Percentiles rank a stretch among this genome's conserved stretches.
These are phyloP conservation scores for Thraustochytrium sp. DNA, from an alignment of 352 stramenopile species.

Conservation along the genomic window DNA sequence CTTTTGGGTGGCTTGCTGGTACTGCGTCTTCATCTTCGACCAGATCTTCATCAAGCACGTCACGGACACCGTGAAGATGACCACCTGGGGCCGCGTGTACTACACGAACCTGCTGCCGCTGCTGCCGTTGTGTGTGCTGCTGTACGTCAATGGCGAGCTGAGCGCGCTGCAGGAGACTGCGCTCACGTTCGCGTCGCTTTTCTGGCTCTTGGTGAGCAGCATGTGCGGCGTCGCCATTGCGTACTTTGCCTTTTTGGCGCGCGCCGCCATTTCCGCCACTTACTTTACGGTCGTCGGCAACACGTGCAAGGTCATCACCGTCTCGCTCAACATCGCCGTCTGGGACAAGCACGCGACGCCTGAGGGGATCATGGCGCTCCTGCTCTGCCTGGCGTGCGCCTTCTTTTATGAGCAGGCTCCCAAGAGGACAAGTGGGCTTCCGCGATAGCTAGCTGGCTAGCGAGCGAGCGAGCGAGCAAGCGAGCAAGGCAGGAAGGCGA, in stretches of 20 bases:
- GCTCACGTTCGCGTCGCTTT: slow-evolving; percentile 23
- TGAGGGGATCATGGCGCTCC: slow-evolving; percentile 59
- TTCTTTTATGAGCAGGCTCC: slow-evolving; percentile 66
- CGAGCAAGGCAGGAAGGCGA: too few relatives aligned
- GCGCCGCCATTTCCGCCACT: slow-evolving; percentile 62
- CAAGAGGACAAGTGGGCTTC: slow-evolving; percentile 47
- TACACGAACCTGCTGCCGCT: slow-evolving; percentile 57
- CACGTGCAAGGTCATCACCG: slow-evolving; percentile 73
- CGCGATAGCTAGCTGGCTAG: background rate
- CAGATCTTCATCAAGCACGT: slow-evolving; percentile 65
- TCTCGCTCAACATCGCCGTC: slow-evolving; percentile 67
- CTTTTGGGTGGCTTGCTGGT: slow-evolving; percentile 64
- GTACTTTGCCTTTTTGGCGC: slow-evolving; percentile 57
- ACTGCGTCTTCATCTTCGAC: slow-evolving; percentile 69
- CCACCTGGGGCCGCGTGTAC: slow-evolving; percentile 56
- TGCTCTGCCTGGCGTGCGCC: slow-evolving; percentile 64
- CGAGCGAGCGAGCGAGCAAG: too few relatives aligned
- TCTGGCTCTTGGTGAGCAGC: slow-evolving; percentile 57
- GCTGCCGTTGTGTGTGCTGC: slow-evolving; percentile 52
- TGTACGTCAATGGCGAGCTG: slow-evolving; percentile 52
- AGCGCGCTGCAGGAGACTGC: slow-evolving; percentile 45
- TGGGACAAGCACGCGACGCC: slow-evolving; percentile 70
- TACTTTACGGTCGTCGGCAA: slow-evolving; percentile 64
- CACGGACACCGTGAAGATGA: slow-evolving; percentile 58
- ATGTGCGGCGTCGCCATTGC: slow-evolving; percentile 66